These are phyloP conservation scores for Globisporangium okanoganense DNA, from an alignment of 352 stramenopile species.

Conservation along the genomic window DNA sequence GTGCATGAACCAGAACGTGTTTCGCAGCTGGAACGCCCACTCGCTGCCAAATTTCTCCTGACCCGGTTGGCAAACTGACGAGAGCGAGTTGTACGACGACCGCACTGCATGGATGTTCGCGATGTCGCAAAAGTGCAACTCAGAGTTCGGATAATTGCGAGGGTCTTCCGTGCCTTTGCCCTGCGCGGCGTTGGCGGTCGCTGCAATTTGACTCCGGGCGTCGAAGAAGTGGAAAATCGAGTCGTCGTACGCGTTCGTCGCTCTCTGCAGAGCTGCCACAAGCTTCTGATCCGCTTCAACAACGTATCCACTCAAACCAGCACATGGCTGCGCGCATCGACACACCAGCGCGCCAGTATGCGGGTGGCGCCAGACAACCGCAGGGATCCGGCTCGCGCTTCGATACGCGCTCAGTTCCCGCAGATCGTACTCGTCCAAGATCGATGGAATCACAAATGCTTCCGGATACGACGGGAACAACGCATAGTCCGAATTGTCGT, in stretches of 20 bases:
- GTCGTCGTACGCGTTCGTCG: constrained; percentile 51
- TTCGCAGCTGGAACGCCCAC: constrained; percentile 88
- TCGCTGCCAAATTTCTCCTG: constrained; percentile 76
- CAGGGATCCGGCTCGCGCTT: constrained; percentile 91
- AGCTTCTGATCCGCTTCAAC: constrained; percentile 80
- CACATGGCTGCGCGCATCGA: constrained; percentile 81
- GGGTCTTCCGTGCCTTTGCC: constrained; percentile 89
- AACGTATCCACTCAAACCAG: constrained; percentile 79
- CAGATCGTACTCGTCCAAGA: constrained; percentile 90
- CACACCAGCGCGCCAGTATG: constrained; percentile 88
- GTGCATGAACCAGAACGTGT: constrained; percentile 97
- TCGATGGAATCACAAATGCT: constrained; percentile 90
- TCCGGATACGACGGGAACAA: constrained; percentile 94
- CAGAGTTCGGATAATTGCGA: constrained; percentile 93
- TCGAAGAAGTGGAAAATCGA: constrained; percentile 87
- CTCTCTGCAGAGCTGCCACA: constrained; percentile 63
- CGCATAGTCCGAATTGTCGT: constrained; percentile 84
- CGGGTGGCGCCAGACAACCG: constrained; percentile 92
- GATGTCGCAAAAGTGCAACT: constrained; percentile 98
- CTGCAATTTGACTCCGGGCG: constrained; percentile 79
- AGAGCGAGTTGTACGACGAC: constrained; percentile 79
- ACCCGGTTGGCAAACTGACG: constrained; percentile 67
- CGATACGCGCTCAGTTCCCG: constrained; percentile 88
- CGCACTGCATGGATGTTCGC: constrained; percentile 99
- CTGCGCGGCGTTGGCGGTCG: constrained; percentile 80